Evolutionary conservation across 345 rosid species (phyloP).

Genomic region (Leavenworthia alabamica): DNA sequence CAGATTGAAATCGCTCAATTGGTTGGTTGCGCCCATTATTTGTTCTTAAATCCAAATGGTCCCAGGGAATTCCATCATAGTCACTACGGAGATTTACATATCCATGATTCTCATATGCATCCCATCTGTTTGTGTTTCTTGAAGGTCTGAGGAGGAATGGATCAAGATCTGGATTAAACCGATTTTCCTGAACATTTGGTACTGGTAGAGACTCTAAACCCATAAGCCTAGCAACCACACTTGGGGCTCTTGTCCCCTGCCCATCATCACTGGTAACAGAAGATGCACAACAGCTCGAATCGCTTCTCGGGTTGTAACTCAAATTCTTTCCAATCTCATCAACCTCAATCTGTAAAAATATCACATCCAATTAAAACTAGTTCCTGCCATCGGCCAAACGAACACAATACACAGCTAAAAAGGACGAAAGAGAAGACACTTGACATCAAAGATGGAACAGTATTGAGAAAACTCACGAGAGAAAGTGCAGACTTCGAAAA

Average conservation of each 20-base stretch:
- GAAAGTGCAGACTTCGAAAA: conserved; percentile 28
- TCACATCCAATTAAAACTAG: conserved; percentile 9
- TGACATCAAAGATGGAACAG: background rate
- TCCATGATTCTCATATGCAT: conserved; percentile 39
- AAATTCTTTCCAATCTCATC: conserved; percentile 40
- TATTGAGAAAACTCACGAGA: conserved; percentile 34
- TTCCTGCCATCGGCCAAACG: background rate
- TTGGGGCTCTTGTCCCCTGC: conserved; percentile 57
- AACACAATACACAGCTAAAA: background rate
- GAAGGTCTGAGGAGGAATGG: conserved; percentile 31
- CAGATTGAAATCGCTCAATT: conserved; percentile 72
- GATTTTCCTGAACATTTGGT: conserved; percentile 38
- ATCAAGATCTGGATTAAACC: conserved; percentile 33
- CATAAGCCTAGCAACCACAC: conserved; percentile 94
- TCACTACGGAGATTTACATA: conserved; percentile 30
- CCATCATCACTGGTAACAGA: conserved; percentile 70
- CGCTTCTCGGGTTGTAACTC: conserved; percentile 41
- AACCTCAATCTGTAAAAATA: conserved; percentile 37
- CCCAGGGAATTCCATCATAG: conserved; percentile 33
- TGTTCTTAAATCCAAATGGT: conserved; percentile 34
- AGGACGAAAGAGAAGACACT: background rate
- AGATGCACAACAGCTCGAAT: conserved; percentile 52
- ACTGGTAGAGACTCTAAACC: conserved; percentile 84
- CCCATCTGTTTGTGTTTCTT: conserved; percentile 31
- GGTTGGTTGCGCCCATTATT: conserved; percentile 43